Conservation (phyloP, 352 stramenopile species). For the Phytophthora sp. region DNA sequence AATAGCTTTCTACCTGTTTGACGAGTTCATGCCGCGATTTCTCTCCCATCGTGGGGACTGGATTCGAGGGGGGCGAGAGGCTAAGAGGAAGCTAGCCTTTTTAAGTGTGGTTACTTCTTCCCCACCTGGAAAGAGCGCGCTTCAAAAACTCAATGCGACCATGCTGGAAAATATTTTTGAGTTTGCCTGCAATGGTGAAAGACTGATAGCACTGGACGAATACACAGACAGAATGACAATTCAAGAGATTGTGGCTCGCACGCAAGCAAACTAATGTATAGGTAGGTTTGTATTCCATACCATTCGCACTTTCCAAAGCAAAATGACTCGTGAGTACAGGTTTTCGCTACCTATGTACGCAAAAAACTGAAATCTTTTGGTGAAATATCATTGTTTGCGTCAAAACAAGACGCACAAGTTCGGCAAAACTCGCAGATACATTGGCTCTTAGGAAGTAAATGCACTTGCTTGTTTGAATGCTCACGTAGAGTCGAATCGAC, state of each 20-base stretch:
- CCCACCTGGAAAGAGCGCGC: not conserved
- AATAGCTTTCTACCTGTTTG: conserved; percentile 32
- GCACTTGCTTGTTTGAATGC: too few relatives aligned
- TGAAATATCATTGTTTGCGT: too few relatives aligned
- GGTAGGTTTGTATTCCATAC: too few relatives aligned
- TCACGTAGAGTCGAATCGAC: too few relatives aligned
- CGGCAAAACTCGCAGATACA: too few relatives aligned
- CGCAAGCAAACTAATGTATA: conserved; percentile 4
- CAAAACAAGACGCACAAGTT: too few relatives aligned
- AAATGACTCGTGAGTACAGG: too few relatives aligned
- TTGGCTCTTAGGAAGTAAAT: too few relatives aligned
- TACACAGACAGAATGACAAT: conserved; percentile 33
- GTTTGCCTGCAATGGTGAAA: conserved; percentile 21
- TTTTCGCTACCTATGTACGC: too few relatives aligned
- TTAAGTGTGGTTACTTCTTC: conserved; percentile 13
- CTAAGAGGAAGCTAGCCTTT: conserved; percentile 18
- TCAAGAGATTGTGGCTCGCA: conserved; percentile 14
- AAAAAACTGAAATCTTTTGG: too few relatives aligned
- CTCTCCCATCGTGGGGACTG: conserved; percentile 17
- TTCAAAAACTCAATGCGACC: conserved; percentile 15
- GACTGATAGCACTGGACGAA: conserved; percentile 26
- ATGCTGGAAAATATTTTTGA: conserved; percentile 24
- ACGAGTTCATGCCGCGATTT: conserved; percentile 28
- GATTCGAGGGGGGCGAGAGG: conserved; percentile 13
- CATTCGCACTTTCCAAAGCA: too few relatives aligned